Conservation (phyloP, 106 monocot genomes). For the Allium sativum region DNA sequence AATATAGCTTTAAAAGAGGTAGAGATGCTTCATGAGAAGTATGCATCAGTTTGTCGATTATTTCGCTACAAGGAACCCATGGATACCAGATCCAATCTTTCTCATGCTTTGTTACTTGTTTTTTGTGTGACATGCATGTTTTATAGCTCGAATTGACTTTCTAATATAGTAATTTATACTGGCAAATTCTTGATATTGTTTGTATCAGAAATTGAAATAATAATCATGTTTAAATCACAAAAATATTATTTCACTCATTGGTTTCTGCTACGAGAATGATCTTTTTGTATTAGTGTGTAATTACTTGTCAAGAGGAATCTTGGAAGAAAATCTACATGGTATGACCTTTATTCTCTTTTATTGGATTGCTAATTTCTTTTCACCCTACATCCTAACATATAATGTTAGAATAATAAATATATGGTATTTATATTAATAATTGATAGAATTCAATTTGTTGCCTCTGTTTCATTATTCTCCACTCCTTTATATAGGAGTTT, state of each 20-base stretch:
- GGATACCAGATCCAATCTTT: slow-evolving; percentile 58
- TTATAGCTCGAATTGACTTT: neutral
- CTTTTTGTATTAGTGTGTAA: slow-evolving; percentile 66
- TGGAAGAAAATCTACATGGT: slow-evolving; percentile 75
- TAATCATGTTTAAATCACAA: slow-evolving; percentile 48
- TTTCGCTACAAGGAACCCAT: slow-evolving; percentile 55
- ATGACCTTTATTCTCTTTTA: too few relatives aligned
- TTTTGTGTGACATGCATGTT: neutral
- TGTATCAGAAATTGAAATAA: slow-evolving; percentile 52
- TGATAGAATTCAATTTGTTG: too few relatives aligned
- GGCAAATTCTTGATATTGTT: slow-evolving; percentile 35
- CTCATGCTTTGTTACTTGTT: slow-evolving; percentile 33
- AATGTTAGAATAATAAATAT: too few relatives aligned
- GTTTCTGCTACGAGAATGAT: slow-evolving; percentile 63
- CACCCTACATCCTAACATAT: neutral
- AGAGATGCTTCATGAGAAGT: slow-evolving; percentile 47
- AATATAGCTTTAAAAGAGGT: slow-evolving; percentile 29
- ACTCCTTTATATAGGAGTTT: too few relatives aligned
- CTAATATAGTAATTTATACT: neutral
- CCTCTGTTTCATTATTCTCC: too few relatives aligned
- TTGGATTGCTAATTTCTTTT: neutral
- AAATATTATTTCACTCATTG: slow-evolving; percentile 55
- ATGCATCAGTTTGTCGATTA: slow-evolving; percentile 41
- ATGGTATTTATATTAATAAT: too few relatives aligned
- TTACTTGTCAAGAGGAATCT: slow-evolving; percentile 46